phyloP scores from a whole-genome alignment of 345 rosid species.

The Gossypium thurberi region DNA sequence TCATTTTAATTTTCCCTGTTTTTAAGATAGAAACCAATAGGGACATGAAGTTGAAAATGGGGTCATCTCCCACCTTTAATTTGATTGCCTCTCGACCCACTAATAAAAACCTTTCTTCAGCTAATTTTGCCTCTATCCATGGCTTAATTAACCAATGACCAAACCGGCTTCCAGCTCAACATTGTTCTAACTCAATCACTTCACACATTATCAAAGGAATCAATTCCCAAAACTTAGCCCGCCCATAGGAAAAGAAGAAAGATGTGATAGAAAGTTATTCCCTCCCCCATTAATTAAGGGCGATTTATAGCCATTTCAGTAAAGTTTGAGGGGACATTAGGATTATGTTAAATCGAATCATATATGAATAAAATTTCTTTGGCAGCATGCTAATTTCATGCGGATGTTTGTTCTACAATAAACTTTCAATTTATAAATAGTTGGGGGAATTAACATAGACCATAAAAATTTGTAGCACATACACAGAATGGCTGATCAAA shows the following conservation, averaged over 20 bases:
- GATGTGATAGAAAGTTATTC: slow-evolving; percentile 6
- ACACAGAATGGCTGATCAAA: background rate
- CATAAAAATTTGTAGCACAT: background rate
- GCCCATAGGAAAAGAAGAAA: background rate
- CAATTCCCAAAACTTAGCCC: background rate
- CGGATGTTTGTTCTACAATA: background rate
- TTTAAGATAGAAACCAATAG: background rate
- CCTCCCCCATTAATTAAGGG: background rate
- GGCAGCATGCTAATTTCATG: no score
- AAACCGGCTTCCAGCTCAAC: background rate
- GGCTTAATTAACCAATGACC: background rate
- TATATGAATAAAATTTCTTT: no score
- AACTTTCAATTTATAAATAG: background rate
- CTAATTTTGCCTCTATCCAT: background rate
- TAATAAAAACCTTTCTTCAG: background rate
- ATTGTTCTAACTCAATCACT: background rate
- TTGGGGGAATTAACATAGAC: background rate
- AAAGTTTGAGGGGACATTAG: no score
- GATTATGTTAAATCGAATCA: no score
- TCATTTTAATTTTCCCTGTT: no score
- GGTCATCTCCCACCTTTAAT: slow-evolving; percentile 7
- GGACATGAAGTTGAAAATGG: background rate
- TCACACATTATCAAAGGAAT: background rate
- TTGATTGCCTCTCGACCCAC: background rate
- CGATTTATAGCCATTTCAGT: background rate